Percentiles rank a stretch among this genome's conserved stretches.
These are phyloP conservation scores for Cladosporium sp. DNA, from an alignment of 2,329 filamentous ascomycete species.

Conservation along the genomic window DNA sequence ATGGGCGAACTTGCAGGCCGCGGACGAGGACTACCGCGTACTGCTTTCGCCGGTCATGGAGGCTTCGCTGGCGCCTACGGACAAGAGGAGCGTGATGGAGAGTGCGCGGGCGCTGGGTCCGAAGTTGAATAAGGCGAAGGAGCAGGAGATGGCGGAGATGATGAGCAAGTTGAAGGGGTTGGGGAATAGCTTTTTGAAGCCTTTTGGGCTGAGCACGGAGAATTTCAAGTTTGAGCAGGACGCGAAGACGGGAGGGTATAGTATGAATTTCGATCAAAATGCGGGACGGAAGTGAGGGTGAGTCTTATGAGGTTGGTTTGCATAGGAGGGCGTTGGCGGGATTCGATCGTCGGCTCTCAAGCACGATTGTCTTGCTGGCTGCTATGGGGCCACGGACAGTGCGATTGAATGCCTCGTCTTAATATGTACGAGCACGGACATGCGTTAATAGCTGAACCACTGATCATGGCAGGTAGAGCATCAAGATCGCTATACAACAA, in stretches of 20 bases:
- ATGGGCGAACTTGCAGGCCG: constrained; percentile 78
- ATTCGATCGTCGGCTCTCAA: background rate
- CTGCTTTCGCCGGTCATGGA: constrained; percentile 53
- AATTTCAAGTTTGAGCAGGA: constrained; percentile 96
- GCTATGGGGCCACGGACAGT: background rate
- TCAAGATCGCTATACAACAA: background rate
- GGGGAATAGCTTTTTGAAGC: constrained; percentile 87
- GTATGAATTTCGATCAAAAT: constrained; percentile 75
- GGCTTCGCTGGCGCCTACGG: constrained; percentile 62
- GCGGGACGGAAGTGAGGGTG: constrained; percentile 23
- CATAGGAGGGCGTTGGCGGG: background rate
- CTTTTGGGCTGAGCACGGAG: constrained; percentile 89
- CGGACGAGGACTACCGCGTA: constrained; percentile 75
- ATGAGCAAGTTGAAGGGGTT: constrained; percentile 94
- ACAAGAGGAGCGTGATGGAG: constrained; percentile 65
- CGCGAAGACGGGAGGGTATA: constrained; percentile 85
- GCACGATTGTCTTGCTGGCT: background rate
- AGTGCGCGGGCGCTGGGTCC: constrained; percentile 68
- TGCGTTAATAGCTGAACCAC: background rate
- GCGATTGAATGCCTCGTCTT: background rate
- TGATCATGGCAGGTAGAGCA: background rate
- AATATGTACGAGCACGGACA: background rate
- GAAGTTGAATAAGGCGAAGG: constrained; percentile 73
- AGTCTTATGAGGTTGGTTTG: background rate
- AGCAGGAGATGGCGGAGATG: constrained; percentile 91